Conservation (phyloP, 352 stramenopile species). For the Globisporangium camurandrum region DNA sequence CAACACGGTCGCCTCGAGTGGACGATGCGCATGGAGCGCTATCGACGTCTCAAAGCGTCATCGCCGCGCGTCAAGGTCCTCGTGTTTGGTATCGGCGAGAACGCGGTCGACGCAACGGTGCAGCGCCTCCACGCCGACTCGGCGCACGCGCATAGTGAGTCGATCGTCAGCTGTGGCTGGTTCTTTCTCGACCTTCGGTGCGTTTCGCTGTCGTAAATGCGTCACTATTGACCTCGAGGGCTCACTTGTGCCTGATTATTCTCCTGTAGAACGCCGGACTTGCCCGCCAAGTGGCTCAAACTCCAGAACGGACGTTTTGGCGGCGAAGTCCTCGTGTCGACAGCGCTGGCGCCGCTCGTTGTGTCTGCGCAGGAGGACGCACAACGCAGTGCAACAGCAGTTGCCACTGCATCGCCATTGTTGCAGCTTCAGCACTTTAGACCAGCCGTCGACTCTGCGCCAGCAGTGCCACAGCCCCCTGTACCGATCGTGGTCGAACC, state of each 20-base stretch:
- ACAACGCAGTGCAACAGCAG: background rate
- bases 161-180: slow-evolving; percentile 64
- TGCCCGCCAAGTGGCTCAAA: slow-evolving; percentile 61
- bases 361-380: no score
- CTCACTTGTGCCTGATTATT: background rate
- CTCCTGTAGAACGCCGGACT: slow-evolving; percentile 47
- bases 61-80: slow-evolving; percentile 59
- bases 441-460: background rate
- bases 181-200: slow-evolving; percentile 79
- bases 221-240: background rate
- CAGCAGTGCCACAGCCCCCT: background rate
- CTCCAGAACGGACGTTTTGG: slow-evolving; percentile 64
- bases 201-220: background rate
- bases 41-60: slow-evolving; percentile 62
- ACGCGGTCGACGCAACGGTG: slow-evolving; percentile 11
- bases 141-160: slow-evolving; percentile 19
- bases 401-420: background rate
- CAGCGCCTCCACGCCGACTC: slow-evolving; percentile 5
- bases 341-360: slow-evolving; percentile 4
- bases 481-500: slow-evolving; percentile 11
- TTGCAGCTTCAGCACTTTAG: no score
- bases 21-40: slow-evolving; percentile 49
- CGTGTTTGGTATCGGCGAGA: slow-evolving; percentile 48
- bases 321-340: slow-evolving; percentile 59
- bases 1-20: slow-evolving; percentile 47